Evolutionary conservation across 1,284 basidiomycete species (phyloP).

Genomic region (Sporisorium graminicola): DNA sequence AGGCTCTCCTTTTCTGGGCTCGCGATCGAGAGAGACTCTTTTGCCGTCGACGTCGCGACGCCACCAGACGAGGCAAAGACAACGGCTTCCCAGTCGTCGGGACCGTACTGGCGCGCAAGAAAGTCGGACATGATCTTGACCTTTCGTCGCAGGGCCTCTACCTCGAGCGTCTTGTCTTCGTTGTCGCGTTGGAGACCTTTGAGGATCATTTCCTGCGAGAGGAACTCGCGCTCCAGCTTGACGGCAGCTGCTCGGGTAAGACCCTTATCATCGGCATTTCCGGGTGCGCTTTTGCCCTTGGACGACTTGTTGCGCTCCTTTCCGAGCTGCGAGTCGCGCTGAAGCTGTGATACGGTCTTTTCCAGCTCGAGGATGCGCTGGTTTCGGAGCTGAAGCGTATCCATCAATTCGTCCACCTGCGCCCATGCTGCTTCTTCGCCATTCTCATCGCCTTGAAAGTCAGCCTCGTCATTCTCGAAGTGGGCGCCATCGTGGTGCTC

Average conservation of each 20-base stretch:
- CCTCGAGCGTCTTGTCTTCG: constrained; percentile 61
- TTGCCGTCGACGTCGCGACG: not conserved
- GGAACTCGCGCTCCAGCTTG: constrained; percentile 62
- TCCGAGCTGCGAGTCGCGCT: constrained; percentile 35
- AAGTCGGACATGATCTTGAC: constrained; percentile 57
- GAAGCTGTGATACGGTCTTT: constrained; percentile 35
- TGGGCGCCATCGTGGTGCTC: not conserved
- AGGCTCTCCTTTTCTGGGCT: constrained; percentile 45
- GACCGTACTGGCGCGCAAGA: constrained; percentile 49
- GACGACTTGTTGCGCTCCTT: constrained; percentile 34
- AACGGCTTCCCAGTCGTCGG: constrained; percentile 55
- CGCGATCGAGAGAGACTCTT: not conserved
- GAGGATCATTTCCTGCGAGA: constrained; percentile 62
- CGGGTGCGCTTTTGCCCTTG: not conserved
- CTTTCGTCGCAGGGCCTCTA: constrained; percentile 52
- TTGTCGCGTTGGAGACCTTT: constrained; percentile 62
- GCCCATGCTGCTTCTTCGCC: constrained; percentile 46
- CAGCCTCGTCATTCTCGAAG: not conserved
- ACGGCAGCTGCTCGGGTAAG: constrained; percentile 51
- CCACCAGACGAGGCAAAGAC: constrained; percentile 33
- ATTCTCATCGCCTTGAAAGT: constrained; percentile 25
- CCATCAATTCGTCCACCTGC: constrained; percentile 50
- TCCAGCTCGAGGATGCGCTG: constrained; percentile 51
- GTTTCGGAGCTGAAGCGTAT: constrained; percentile 45
- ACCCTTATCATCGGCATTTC: constrained; percentile 22